phyloP scores from a whole-genome alignment of 148 eudicot species.

The Silene conica region DNA sequence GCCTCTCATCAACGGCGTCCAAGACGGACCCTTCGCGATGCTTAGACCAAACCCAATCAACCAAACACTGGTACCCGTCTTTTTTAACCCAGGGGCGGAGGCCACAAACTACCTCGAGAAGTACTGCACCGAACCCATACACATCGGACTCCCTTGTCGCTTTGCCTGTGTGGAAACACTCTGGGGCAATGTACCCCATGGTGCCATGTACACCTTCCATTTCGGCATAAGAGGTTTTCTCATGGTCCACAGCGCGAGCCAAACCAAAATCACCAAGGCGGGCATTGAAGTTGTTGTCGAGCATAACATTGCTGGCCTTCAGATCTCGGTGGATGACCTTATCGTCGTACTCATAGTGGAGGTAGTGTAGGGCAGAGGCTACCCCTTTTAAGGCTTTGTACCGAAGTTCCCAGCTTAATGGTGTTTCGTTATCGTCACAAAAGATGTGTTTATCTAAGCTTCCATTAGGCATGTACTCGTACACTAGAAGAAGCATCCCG shows the following conservation, averaged over 20 bases:
- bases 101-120: conserved; percentile 66
- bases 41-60: conserved; percentile 81
- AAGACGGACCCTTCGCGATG: conserved; percentile 54
- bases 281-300: conserved; percentile 70
- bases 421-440: conserved; percentile 10
- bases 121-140: conserved; percentile 67
- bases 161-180: conserved; percentile 73
- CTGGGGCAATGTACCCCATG: conserved; percentile 84
- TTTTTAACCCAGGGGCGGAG: conserved; percentile 49
- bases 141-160: conserved; percentile 71
- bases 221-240: conserved; percentile 61
- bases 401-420: conserved; percentile 44
- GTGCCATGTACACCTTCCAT: conserved; percentile 71
- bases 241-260: conserved; percentile 74
- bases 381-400: conserved; percentile 44
- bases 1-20: conserved; percentile 52
- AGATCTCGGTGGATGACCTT: conserved; percentile 82
- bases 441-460: conserved; percentile 74
- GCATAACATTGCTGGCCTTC: conserved; percentile 87
- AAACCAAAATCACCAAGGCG: conserved; percentile 85
- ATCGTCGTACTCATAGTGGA: conserved; percentile 66
- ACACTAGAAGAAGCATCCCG: conserved; percentile 60
- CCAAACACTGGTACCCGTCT: conserved; percentile 42
- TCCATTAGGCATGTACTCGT: conserved; percentile 87
- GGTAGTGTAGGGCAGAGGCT: conserved; percentile 52